These are phyloP conservation scores for Suhomyces terraborum DNA, from an alignment of 1,139 yeast genomes.

Conservation along the genomic window DNA sequence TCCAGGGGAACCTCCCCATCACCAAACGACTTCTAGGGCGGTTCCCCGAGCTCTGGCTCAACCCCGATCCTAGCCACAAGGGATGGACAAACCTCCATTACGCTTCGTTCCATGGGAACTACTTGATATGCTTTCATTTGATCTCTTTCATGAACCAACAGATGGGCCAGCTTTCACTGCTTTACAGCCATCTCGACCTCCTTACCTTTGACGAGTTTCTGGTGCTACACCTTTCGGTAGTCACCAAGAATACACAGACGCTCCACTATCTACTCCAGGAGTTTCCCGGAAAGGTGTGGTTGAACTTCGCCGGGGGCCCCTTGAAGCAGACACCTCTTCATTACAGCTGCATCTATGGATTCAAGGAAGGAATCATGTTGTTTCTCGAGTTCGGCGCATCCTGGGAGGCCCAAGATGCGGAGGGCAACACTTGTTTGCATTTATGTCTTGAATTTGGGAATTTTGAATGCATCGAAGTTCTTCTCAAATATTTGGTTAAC, in stretches of 20 bases:
- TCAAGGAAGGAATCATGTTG: conserved; percentile 67
- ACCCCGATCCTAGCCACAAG: conserved; percentile 61
- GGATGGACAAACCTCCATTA: conserved; percentile 94
- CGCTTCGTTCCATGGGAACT: conserved; percentile 80
- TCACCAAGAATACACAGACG: conserved; percentile 70
- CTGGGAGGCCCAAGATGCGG: conserved; percentile 56
- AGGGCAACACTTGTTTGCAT: conserved; percentile 80
- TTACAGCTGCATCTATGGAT: conserved; percentile 67
- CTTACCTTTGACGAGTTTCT: conserved; percentile 68
- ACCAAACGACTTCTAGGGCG: conserved; percentile 70
- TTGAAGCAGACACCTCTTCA: conserved; percentile 71
- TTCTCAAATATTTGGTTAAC: conserved; percentile 43
- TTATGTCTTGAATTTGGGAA: conserved; percentile 79
- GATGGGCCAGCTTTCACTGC: conserved; percentile 20
- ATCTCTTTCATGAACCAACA: conserved; percentile 38
- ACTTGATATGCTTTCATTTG: conserved; percentile 68
- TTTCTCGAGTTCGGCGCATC: conserved; percentile 83
- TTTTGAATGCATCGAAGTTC: conserved; percentile 59
- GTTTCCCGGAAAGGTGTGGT: conserved; percentile 68
- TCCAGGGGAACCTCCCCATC: conserved; percentile 68
- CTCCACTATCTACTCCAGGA: conserved; percentile 80
- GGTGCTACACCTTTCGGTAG: conserved; percentile 74
- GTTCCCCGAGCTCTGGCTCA: conserved; percentile 76
- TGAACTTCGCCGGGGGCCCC: conserved; percentile 50
- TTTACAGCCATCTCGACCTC: conserved; percentile 33